phyloP scores from a whole-genome alignment of 1,139 yeast genomes.

The Hansenula sp. region DNA sequence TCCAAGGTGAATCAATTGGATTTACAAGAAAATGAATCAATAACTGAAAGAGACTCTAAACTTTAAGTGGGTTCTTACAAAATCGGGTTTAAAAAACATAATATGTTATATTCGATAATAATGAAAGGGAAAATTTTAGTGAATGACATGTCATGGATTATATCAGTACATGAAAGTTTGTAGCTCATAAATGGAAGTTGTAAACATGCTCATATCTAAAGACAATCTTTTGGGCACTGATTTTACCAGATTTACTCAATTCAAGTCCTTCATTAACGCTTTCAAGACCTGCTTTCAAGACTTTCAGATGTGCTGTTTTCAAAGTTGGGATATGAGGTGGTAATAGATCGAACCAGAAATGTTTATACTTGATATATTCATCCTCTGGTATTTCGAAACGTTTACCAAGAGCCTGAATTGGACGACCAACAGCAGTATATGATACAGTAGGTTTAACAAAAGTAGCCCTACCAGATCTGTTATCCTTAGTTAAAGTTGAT shows the following conservation, averaged over 20 bases:
- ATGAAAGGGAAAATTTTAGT: too few relatives aligned
- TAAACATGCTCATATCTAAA: too few relatives aligned
- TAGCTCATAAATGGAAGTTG: too few relatives aligned
- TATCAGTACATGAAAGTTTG: too few relatives aligned
- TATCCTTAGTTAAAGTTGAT: constrained; percentile 23
- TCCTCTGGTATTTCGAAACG: background rate
- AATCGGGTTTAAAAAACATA: too few relatives aligned
- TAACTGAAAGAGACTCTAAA: too few relatives aligned
- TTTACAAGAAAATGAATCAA: too few relatives aligned
- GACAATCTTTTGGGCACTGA: constrained; percentile 2
- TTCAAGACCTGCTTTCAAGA: constrained; percentile 1
- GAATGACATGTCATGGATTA: too few relatives aligned
- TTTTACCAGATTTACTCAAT: background rate
- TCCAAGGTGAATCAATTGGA: too few relatives aligned
- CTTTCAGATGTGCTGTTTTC: background rate
- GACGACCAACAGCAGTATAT: constrained; percentile 33
- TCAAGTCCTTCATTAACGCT: background rate
- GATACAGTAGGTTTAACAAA: constrained; percentile 29
- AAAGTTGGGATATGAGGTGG: background rate
- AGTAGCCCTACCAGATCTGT: constrained; percentile 13
- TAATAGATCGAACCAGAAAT: constrained; percentile 1
- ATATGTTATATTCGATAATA: too few relatives aligned
- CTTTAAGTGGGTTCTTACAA: too few relatives aligned
- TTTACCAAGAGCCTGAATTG: constrained; percentile 9
- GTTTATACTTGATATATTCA: background rate